Evolutionary conservation across 2,329 filamentous ascomycete genomes (phyloP), one percentile per base, ranked within the genome.

Genomic region (Ceratocystis albifundus): DNA sequence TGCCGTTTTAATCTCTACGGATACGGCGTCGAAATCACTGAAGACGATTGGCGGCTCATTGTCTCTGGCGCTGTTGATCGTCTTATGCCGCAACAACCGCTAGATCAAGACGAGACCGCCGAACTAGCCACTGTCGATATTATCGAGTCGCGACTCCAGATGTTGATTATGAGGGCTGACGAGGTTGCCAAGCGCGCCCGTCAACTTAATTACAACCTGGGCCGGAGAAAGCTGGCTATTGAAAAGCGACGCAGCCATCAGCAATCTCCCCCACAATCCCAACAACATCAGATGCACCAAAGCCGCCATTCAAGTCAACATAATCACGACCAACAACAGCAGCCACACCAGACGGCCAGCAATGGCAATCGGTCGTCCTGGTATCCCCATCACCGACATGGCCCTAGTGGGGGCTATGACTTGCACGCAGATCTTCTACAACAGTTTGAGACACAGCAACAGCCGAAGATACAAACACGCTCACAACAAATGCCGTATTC

Each of bases 11-110:
- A 86, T 72, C 86, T 90, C 69, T 91, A 91, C 72, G 88, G 91
- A 68, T 82, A 87, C 70, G 84, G 88, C 61, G 87, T 95, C 7
- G 89, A 96, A 76, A 93, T 96, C 69, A 86, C 85, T 20, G 90
- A 95, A 74, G 90, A 95, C 73, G 90, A 96, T 73, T 96, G 87
- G 80, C 82, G 91, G 53, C 78, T 96, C 70, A 92, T 96, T 70
- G 85, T 86, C 65, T 92, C 88, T 48, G 90, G 90, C 32, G 88
- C 89, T 70, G 84, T 92, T 10, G 89, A 95, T 74, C 87, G 90
- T 72, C 79, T 82, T 67, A 90, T 91, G 20, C 87, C 90, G 1
- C 86, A 88, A 15, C 85, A 92, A 69, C 89, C 90, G 0, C 86
- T 94, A 62, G 84, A 88, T 67, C 90, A 95, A 72, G 90, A 96